phyloP scores from a whole-genome alignment of 164 flowering plant genomes.

The Taxillus chinensis region DNA sequence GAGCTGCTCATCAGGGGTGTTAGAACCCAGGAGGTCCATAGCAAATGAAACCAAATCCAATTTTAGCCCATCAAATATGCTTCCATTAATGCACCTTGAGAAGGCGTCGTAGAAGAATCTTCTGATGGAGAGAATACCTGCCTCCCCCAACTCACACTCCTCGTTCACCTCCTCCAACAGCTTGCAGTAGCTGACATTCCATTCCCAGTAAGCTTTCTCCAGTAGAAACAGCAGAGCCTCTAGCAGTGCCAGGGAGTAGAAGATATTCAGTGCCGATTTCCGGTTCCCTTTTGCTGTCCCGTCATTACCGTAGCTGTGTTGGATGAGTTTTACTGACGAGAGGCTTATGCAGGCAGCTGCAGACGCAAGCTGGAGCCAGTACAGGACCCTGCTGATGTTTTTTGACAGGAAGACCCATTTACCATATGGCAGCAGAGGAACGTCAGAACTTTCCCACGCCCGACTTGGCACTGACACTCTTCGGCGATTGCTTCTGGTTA shows the following conservation, averaged over 20 bases:
- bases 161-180: constrained; percentile 56
- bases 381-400: constrained; percentile 62
- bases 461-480: constrained; percentile 21
- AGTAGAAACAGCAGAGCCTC: constrained; percentile 72
- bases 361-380: constrained; percentile 79
- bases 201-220: constrained; percentile 90
- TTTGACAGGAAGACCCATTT: constrained; percentile 62
- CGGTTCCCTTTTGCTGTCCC: constrained; percentile 58
- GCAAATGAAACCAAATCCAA: constrained; percentile 85
- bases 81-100: constrained; percentile 68
- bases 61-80: constrained; percentile 86
- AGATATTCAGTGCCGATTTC: constrained; percentile 59
- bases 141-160: constrained; percentile 50
- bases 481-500: constrained; percentile 9
- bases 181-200: constrained; percentile 43
- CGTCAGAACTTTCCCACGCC: constrained; percentile 66
- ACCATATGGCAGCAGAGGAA: constrained; percentile 76
- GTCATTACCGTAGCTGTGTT: constrained; percentile 50
- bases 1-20: constrained; percentile 74
- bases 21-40: constrained; percentile 64
- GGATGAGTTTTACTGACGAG: constrained; percentile 56
- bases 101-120: constrained; percentile 92
- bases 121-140: constrained; percentile 50
- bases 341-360: constrained; percentile 73
- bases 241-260: constrained; percentile 72